Evolutionary conservation across 2,329 filamentous ascomycete species (phyloP), one percentile per base, ranked within the genome.

Genomic region (Trichoderma koningiopsis): DNA sequence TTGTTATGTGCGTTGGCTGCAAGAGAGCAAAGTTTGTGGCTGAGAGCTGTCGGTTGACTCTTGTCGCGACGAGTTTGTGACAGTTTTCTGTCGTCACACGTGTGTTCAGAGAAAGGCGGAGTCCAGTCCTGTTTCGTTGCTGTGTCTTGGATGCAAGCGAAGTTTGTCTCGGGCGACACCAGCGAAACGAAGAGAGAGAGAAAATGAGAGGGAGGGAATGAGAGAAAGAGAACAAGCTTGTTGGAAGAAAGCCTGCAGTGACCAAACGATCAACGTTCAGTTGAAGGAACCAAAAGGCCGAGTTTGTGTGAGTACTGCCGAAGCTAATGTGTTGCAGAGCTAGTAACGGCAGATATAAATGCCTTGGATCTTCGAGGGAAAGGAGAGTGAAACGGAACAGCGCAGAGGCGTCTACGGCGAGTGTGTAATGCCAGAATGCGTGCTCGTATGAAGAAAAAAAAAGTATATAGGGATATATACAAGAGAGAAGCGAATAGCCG

Each of bases 251-350:
- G 63, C 43, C 11, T 22, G 43, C 24, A 43, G 29, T 24, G 29
- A 66, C 11, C 11, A 68, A 68, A 68, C 65, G 65, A 49, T 68
- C 65, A 68, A 68, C 65, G 65, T 68, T 61, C 7, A 37, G 63
- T 52, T 7, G 53, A 58, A 66, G 37, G n/a, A 58, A 66, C 49
- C 63, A 66, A 58, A 43, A 66, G 53, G 63, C 37, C 27, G 13
- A 24, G 31, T 5, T 5, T 47, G 33, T 58, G 33, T 66, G 16
- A 37, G 43, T 29, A 66, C 27, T 49, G n/a, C 52, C 55, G 63
- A 58, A 47, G 35, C 37, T 58, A 22, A 31, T 35, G 63, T 43
- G 63, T 66, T 29, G 55, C 43, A 62, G 29, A 62, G 43, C 40
- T 52, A 27, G 27, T 14, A 37, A 35, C 29, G 57, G 43, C 47